Evolutionary conservation across 108 stramenopile genomes (phyloP).

Genomic region (Pseudonitzschia delicatissima): DNA sequence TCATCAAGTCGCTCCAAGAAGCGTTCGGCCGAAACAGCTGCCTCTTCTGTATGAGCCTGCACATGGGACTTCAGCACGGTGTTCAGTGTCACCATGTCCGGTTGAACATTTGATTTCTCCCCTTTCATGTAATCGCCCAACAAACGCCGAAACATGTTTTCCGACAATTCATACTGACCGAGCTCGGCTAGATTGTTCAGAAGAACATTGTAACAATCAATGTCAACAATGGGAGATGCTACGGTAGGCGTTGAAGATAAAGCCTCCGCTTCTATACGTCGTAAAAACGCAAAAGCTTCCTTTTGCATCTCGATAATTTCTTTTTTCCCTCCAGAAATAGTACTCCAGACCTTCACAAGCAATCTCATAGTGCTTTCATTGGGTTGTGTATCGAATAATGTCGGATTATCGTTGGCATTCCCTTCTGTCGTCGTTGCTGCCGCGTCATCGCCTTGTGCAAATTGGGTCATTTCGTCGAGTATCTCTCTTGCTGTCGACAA

Average conservation of each 20-base stretch:
- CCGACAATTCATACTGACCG: conserved; percentile 19
- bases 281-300: conserved; percentile 9
- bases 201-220: conserved; percentile 23
- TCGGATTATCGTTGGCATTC: not conserved
- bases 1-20: conserved; percentile 10
- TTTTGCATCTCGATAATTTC: not conserved
- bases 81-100: conserved; percentile 1
- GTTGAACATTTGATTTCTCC: conserved; percentile 5
- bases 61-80: conserved; percentile 27
- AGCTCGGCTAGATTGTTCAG: conserved; percentile 25
- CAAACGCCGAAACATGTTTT: conserved; percentile 12
- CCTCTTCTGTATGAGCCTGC: conserved; percentile 15
- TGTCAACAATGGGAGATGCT: conserved; percentile 1
- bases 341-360: not conserved
- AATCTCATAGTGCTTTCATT: not conserved
- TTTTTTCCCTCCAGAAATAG: not conserved
- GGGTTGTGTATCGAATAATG: not conserved
- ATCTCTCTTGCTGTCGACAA: not conserved
- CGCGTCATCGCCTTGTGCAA: not conserved
- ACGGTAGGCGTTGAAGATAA: not conserved
- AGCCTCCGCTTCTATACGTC: conserved; percentile 6
- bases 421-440: not conserved
- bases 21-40: conserved; percentile 6
- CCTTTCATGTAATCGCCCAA: not conserved
- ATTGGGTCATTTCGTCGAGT: not conserved